Evolutionary conservation across 495 filamentous ascomycete species (phyloP).

Genomic region (Penicillium taxi): DNA sequence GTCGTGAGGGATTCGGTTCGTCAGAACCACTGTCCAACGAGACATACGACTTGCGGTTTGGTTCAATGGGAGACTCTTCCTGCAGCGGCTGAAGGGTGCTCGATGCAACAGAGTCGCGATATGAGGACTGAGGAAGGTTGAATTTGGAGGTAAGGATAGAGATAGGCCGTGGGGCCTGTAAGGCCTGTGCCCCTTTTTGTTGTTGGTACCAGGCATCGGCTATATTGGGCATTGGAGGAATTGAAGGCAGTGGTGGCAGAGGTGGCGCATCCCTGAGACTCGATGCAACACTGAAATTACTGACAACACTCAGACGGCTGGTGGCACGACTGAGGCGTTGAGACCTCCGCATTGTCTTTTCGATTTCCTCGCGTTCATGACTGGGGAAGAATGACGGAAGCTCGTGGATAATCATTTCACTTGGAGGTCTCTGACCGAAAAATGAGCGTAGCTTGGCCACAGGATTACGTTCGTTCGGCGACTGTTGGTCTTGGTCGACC

Average conservation of each 20-base stretch:
- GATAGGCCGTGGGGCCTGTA: conserved; percentile 47
- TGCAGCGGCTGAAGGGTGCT: conserved; percentile 82
- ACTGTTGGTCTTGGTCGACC: conserved; percentile 41
- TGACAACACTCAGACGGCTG: conserved; percentile 85
- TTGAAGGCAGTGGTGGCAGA: conserved; percentile 33
- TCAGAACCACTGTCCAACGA: conserved; percentile 85
- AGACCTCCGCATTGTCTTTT: conserved; percentile 85
- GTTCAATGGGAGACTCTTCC: conserved; percentile 84
- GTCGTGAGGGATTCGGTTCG: conserved; percentile 57
- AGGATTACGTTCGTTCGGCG: conserved; percentile 37
- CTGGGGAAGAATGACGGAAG: conserved; percentile 95
- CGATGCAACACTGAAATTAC: conserved; percentile 86
- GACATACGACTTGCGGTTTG: conserved; percentile 91
- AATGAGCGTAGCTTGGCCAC: conserved; percentile 62
- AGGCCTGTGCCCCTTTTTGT: conserved; percentile 39
- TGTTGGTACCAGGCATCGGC: conserved; percentile 82
- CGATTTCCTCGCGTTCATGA: conserved; percentile 84
- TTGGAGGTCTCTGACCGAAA: conserved; percentile 86
- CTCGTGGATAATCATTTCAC: conserved; percentile 94
- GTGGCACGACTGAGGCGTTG: conserved; percentile 83
- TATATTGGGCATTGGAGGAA: conserved; percentile 91
- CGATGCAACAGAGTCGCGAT: conserved; percentile 79
- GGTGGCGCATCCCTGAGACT: conserved; percentile 63
- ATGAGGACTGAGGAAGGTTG: conserved; percentile 50
- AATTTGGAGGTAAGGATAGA: conserved; percentile 58